Conservation (phyloP, 2,329 filamentous ascomycete genomes). For the Cordyceps javanica region DNA sequence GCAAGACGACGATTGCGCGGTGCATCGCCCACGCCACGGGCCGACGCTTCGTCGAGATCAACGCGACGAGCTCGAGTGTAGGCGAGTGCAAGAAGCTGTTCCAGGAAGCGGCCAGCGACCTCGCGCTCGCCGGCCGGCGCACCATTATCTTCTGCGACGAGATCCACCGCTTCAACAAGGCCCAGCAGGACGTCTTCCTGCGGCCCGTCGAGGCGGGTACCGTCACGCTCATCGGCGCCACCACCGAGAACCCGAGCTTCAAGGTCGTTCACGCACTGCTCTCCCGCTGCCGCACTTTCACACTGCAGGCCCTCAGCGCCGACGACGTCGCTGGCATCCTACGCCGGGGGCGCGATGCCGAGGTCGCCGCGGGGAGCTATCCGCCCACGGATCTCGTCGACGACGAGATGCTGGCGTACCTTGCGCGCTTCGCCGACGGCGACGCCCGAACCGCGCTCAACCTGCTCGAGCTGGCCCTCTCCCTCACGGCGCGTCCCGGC, state of each 20-base stretch:
- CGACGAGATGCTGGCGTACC: slow-evolving; percentile 69
- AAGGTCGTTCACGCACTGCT: slow-evolving; percentile 83
- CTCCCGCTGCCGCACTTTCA: slow-evolving; percentile 87
- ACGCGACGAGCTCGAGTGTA: slow-evolving; percentile 83
- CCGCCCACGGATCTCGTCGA: slow-evolving; percentile 58
- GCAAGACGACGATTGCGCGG: slow-evolving; percentile 87
- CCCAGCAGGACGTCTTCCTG: slow-evolving; percentile 91
- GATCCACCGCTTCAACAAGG: slow-evolving; percentile 86
- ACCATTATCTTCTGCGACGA: slow-evolving; percentile 98
- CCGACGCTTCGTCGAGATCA: slow-evolving; percentile 89
- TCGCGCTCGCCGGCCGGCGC: slow-evolving; percentile 74
- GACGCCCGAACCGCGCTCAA: slow-evolving; percentile 92
- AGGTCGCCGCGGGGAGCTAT: slow-evolving; percentile 35
- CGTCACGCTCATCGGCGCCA: slow-evolving; percentile 88
- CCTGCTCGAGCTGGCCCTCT: slow-evolving; percentile 81
- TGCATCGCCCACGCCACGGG: slow-evolving; percentile 80
- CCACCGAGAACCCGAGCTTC: slow-evolving; percentile 95
- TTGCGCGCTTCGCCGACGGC: slow-evolving; percentile 82
- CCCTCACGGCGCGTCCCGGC: slow-evolving; percentile 50
- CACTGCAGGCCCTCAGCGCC: slow-evolving; percentile 66
- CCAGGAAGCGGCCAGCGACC: slow-evolving; percentile 72
- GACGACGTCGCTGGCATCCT: slow-evolving; percentile 70
- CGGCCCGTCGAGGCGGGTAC: slow-evolving; percentile 86
- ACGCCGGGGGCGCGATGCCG: slow-evolving; percentile 62
- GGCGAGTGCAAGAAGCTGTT: slow-evolving; percentile 92